Conservation (phyloP, 164 flowering plant genomes). For the Magnolia officinalis region DNA sequence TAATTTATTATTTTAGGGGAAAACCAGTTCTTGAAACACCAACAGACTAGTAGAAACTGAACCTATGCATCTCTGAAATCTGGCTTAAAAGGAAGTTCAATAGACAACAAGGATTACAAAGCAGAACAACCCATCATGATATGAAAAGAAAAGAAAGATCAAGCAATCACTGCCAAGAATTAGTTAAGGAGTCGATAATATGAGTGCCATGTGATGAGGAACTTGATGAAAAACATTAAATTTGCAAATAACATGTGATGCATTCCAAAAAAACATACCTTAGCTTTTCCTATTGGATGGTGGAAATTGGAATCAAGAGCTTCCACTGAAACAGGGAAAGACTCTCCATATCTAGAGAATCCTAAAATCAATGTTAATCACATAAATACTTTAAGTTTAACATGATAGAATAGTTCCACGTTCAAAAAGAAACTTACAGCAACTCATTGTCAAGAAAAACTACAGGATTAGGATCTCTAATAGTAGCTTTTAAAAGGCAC, state of each 20-base stretch:
- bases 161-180: neutral
- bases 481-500: conserved; percentile 77
- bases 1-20: too few species aligned
- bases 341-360: conserved; percentile 75
- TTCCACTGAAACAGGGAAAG: conserved; percentile 84
- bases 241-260: neutral
- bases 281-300: conserved; percentile 89
- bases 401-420: neutral
- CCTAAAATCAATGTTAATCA: neutral
- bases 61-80: too few species aligned
- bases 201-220: neutral
- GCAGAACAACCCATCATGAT: too few species aligned
- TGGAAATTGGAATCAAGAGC: conserved; percentile 83
- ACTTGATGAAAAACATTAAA: neutral
- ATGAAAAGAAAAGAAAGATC: too few species aligned
- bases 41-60: too few species aligned
- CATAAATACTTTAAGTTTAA: neutral
- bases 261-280: conserved; percentile 36
- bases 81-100: too few species aligned
- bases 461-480: conserved; percentile 80
- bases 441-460: conserved; percentile 96
- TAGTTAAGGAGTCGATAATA: neutral
- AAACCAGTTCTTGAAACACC: too few species aligned
- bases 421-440: conserved; percentile 43
- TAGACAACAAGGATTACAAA: too few species aligned